Base-by-base conservation (phyloP, 352 stramenopile genomes). In the Phytophthora agathidicida region DNA sequence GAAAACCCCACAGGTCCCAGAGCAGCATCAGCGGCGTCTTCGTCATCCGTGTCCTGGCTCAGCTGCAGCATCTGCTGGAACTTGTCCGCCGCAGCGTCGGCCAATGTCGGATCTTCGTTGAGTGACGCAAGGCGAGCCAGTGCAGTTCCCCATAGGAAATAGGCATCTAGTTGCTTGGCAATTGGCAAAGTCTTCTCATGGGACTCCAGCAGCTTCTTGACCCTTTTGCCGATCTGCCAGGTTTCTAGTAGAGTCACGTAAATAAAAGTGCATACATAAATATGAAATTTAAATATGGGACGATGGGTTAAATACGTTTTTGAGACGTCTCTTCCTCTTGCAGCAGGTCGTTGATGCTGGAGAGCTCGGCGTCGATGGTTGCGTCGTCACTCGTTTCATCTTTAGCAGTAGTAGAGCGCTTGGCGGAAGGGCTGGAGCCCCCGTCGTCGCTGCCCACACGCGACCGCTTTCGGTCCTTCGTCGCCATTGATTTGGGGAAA, bases 161-260 rank as follows among this genome's bases (percentile, higher is more conserved):
- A 87, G 23, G 83, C 83, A 50, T 94, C 84, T 33, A 92, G 57
- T 39, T 81, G 71, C 55, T 91, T 83, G 20, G 65, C 43, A 41
- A 65, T 66, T 8, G 68, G 55, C 66, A 94, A 75, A 5, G n/a
- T n/a, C n/a, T 53, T 27, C 19, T 77, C 74, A 48, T 91, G 64
- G 32, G 38, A 60, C 47, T 94, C 85, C 54, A 94, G 73, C 38
- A 93, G 63, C 54, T 76, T 81, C 65, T 94, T 94, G 33, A 94
- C 67, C 6, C 85, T 75, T 62, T 94, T 94, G 38, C 85, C 83
- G 55, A 94, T 91, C 69, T 91, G 81, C 83, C 85, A 94, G 10
- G 83, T 93, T 45, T 94, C 85, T 91, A 55, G 22, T 38, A 7
- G 2, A 22, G 31, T 27, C 41, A 65, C n/a, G 28, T n/a, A 24